phyloP scores from a whole-genome alignment of 495 filamentous ascomycete species.

The Xylaria longipes region DNA sequence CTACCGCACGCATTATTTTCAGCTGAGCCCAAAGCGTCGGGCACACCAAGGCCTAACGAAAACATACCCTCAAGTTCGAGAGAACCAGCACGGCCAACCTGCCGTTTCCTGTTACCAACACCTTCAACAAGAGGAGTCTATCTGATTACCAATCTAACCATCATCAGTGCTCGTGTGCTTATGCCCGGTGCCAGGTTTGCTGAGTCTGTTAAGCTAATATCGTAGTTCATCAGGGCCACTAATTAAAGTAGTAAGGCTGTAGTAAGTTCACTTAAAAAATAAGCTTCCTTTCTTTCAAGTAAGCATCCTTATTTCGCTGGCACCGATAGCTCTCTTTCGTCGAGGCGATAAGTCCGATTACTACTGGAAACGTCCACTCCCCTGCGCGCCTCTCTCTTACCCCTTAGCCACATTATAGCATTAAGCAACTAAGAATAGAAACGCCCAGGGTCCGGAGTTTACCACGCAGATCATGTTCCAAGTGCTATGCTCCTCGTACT shows the following conservation, averaged over 20 bases:
- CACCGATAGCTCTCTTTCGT: not conserved
- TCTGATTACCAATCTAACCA: too few relatives aligned
- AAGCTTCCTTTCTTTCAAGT: slow-evolving; percentile 8
- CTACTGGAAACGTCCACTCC: not conserved
- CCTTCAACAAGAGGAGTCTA: not conserved
- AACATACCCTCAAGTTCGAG: not conserved
- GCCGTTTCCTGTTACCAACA: not conserved
- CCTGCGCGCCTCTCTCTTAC: not conserved
- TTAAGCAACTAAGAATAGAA: slow-evolving; percentile 6
- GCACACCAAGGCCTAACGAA: not conserved
- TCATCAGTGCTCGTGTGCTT: not conserved
- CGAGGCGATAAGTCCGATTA: slow-evolving; percentile 15
- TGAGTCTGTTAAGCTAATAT: not conserved
- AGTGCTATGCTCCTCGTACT: not conserved
- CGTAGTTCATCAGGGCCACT: not conserved
- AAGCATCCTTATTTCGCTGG: slow-evolving; percentile 14
- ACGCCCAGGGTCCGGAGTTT: not conserved
- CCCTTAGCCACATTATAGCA: not conserved
- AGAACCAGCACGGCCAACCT: not conserved
- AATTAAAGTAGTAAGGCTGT: slow-evolving; percentile 20
- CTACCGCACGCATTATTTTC: not conserved
- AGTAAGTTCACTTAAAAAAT: slow-evolving; percentile 22
- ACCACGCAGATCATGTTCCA: not conserved
- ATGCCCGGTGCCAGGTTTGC: not conserved
- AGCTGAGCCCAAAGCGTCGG: not conserved